Evolutionary conservation across 352 stramenopile species (phyloP), one percentile per base, ranked within the genome.

Genomic region (Phytophthora pisi): DNA sequence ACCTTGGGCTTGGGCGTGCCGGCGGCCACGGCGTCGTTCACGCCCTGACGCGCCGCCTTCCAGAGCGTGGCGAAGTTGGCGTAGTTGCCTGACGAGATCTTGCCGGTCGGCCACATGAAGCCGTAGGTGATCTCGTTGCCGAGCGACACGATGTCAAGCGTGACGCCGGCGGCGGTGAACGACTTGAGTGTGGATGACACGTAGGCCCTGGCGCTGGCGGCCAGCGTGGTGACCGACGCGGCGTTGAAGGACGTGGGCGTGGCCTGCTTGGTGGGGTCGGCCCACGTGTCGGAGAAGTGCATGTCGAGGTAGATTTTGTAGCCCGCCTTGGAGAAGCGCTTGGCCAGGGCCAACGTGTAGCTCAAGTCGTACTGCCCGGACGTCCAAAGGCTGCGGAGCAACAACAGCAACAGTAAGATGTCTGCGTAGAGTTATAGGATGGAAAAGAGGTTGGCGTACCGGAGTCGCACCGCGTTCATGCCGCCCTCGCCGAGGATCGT

Each of bases 221-320:
- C 53, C 34, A 78, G 38, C 2, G 61, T 65, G 0, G 45, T 40
- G 5, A 78, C 57, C 16, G 66, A 70, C 13, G 61, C 57, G 24
- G 30, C 51, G 18, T 73, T 64, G 53, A 59, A 78, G 7, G 62
- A 52, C 2, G 57, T 57, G 31, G 66, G 66, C 11, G 63, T 51
- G 1, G 5, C 36, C 31, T 78, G 70, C 8, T 57, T 24, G 2
- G 49, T 70, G 13, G 61, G 56, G 11, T 78, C 66, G 7, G 66
- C 70, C 70, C 70, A 78, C 2, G 61, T 78, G 34, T 75, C 30
- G 30, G 70, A 78, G 66, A 78, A 78, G 36, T 78, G 70, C 66
- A 75, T 66, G 61, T 75, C 70, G 51, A 78, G 53, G 49, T 72
- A 78, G 43, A 78, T 75, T 24, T 65, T 72, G 62, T 78, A 78